These are phyloP conservation scores for Proliferodiscus dingleyae DNA, from an alignment of 2,329 filamentous ascomycete species.

Conservation along the genomic window DNA sequence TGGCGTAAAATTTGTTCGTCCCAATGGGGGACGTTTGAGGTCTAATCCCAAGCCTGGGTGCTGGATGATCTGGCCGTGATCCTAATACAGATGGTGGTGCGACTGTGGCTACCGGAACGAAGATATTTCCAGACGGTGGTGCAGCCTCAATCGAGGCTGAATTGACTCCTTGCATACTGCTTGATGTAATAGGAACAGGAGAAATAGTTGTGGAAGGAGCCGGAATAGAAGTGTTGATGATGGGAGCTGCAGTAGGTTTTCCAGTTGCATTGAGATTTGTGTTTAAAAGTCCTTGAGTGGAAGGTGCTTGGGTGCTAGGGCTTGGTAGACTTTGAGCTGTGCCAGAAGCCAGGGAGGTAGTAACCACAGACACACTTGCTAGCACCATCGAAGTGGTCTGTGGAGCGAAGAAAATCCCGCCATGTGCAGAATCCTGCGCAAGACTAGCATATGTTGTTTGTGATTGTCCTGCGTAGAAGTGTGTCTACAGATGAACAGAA, in stretches of 20 bases:
- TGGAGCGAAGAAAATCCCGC: conserved; percentile 7
- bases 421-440: background rate
- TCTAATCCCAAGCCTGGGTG: conserved; percentile 46
- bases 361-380: conserved; percentile 30
- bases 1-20: conserved; percentile 80
- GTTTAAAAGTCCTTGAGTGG: conserved; percentile 33
- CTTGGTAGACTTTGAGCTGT: conserved; percentile 34
- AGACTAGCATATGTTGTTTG: background rate
- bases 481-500: no score
- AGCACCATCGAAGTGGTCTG: conserved; percentile 15
- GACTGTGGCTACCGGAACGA: conserved; percentile 50
- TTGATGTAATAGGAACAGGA: background rate
- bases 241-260: conserved; percentile 16
- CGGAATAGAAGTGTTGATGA: conserved; percentile 21
- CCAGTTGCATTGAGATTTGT: conserved; percentile 30
- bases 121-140: conserved; percentile 42
- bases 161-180: background rate
- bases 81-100: conserved; percentile 46
- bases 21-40: conserved; percentile 44
- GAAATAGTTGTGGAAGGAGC: conserved; percentile 13
- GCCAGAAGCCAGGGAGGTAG: conserved; percentile 29
- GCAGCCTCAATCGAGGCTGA: background rate
- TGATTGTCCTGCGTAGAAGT: background rate
- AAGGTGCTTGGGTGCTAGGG: conserved; percentile 24
- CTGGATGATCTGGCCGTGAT: conserved; percentile 52